phyloP scores from a whole-genome alignment of 768 basidiomycete species.

The Suillus fuscotomentosus region DNA sequence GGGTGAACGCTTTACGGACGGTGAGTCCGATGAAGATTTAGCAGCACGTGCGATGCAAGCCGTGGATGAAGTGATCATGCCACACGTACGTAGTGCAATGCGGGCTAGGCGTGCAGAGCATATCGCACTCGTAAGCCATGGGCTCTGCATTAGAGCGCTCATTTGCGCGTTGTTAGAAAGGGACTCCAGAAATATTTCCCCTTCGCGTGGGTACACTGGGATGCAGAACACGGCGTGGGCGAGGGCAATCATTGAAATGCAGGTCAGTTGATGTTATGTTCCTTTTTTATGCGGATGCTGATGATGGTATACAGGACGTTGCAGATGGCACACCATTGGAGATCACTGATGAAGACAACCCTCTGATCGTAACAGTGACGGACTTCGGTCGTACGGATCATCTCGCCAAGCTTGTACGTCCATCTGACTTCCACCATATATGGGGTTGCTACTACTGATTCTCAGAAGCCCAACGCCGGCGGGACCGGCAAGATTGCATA shows the following conservation, averaged over 20 bases:
- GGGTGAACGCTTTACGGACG: constrained; percentile 59
- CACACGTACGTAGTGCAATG: constrained; percentile 48
- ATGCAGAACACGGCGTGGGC: constrained; percentile 74
- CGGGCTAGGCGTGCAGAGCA: constrained; percentile 42
- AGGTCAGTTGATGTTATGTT: constrained; percentile 31
- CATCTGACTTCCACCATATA: not conserved
- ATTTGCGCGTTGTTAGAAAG: constrained; percentile 49
- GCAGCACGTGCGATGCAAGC: constrained; percentile 49
- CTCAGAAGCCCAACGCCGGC: constrained; percentile 65
- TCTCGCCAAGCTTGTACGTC: constrained; percentile 53
- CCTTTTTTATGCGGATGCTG: not conserved
- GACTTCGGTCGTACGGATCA: constrained; percentile 59
- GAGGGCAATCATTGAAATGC: constrained; percentile 46
- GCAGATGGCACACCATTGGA: constrained; percentile 20
- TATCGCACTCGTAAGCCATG: constrained; percentile 74
- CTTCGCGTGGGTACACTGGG: constrained; percentile 39
- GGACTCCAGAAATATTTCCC: constrained; percentile 32
- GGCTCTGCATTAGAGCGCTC: constrained; percentile 64
- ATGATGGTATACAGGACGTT: constrained; percentile 24
- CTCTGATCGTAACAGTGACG: constrained; percentile 44
- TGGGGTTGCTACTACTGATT: constrained; percentile 16
- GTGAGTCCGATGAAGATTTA: constrained; percentile 71
- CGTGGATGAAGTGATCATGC: constrained; percentile 49
- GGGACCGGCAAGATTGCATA: constrained; percentile 71
- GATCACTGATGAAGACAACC: constrained; percentile 24